Evolutionary conservation across 179 eudicot genomes (phyloP).

Genomic region (Pouteria campechiana): DNA sequence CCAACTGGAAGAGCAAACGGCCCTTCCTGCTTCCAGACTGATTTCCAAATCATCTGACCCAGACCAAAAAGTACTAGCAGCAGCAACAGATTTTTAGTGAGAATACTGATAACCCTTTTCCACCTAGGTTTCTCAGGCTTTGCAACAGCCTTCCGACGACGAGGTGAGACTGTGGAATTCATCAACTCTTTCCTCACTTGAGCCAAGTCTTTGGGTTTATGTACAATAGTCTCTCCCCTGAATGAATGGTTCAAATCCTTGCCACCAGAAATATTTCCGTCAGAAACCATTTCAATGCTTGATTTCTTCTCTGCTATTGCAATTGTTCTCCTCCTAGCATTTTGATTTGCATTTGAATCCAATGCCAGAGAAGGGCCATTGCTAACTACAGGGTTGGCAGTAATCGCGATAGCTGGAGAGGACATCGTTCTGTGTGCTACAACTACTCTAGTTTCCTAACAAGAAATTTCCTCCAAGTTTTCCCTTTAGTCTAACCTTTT

Average conservation of each 20-base stretch:
- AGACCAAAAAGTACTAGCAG: constrained; percentile 39
- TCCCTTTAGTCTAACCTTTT: too few relatives aligned
- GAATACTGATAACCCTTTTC: constrained; percentile 45
- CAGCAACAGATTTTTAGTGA: constrained; percentile 53
- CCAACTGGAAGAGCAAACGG: neutral
- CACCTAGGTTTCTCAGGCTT: constrained; percentile 40
- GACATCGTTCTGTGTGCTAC: too few relatives aligned
- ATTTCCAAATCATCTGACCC: constrained; percentile 45
- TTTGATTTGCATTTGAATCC: too few relatives aligned
- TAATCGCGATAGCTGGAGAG: constrained; percentile 59
- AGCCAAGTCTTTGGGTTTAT: constrained; percentile 28
- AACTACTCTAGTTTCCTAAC: too few relatives aligned
- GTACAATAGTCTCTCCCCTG: constrained; percentile 28
- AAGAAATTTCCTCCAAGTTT: too few relatives aligned
- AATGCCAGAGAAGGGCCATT: too few relatives aligned
- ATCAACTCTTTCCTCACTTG: constrained; percentile 16
- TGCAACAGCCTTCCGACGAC: constrained; percentile 8
- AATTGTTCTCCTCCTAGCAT: constrained; percentile 43
- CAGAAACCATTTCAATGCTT: constrained; percentile 12
- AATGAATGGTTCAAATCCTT: constrained; percentile 39
- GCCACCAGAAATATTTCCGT: neutral
- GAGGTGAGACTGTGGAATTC: constrained; percentile 4
- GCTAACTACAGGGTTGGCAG: constrained; percentile 37
- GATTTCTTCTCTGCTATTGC: constrained; percentile 31
- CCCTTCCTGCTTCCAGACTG: constrained; percentile 16